phyloP scores from a whole-genome alignment of 2,329 filamentous ascomycete species.

The Fusarium tjaetaba region DNA sequence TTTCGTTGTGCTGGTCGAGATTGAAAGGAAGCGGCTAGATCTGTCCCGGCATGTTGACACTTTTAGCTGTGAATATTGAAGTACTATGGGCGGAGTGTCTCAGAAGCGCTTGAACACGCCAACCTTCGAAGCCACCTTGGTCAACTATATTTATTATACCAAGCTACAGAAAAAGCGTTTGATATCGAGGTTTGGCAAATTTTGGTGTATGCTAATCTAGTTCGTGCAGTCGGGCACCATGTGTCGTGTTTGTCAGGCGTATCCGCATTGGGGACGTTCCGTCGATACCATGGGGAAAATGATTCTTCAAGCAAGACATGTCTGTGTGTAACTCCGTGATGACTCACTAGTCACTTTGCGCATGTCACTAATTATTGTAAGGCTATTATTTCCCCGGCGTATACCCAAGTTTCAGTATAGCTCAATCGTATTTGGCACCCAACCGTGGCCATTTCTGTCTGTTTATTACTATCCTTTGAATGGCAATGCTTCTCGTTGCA shows the following conservation, averaged over 20 bases:
- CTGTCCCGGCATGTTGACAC: background rate
- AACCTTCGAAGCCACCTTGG: background rate
- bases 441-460: background rate
- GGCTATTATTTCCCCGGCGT: background rate
- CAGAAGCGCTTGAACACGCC: background rate
- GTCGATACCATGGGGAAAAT: background rate
- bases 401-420: background rate
- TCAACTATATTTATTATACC: background rate
- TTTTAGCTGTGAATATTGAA: too few species aligned
- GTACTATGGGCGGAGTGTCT: background rate
- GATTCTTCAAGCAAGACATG: background rate
- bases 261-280: background rate
- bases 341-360: background rate
- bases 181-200: background rate
- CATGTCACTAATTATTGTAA: background rate
- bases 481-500: background rate
- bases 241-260: background rate
- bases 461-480: background rate
- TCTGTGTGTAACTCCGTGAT: background rate
- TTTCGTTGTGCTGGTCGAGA: background rate
- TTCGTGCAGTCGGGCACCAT: background rate
- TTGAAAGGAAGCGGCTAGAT: background rate
- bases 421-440: background rate
- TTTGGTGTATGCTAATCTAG: background rate
- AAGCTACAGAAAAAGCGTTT: background rate